Conservation (phyloP, 257 asterid species). For the Handroanthus guayacan region DNA sequence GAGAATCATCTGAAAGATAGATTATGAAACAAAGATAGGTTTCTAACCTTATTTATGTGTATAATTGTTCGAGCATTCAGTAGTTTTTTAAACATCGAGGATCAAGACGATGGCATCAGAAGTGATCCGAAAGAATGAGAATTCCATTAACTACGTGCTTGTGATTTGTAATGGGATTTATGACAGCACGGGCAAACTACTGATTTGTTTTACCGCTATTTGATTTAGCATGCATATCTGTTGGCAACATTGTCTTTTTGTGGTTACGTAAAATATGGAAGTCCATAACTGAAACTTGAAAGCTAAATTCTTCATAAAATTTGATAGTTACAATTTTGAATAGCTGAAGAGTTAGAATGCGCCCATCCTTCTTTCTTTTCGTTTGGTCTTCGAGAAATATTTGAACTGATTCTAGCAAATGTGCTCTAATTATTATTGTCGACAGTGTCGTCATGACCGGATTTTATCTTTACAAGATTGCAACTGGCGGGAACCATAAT, state of each 20-base stretch:
- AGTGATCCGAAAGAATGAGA: no score
- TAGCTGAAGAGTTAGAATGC: background rate
- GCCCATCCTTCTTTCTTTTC: background rate
- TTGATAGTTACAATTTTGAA: background rate
- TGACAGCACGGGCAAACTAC: background rate
- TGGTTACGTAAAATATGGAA: background rate
- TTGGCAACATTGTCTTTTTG: background rate
- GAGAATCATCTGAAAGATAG: no score
- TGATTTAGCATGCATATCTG: background rate
- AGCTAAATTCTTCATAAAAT: background rate
- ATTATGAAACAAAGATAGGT: no score
- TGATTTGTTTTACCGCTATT: background rate
- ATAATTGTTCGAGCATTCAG: background rate
- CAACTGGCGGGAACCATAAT: conserved; percentile 82
- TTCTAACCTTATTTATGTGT: background rate
- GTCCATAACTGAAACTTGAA: background rate
- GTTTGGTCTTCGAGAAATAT: background rate
- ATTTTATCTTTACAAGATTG: conserved; percentile 80
- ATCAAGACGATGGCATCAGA: no score
- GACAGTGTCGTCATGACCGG: conserved; percentile 77
- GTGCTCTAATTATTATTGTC: conserved; percentile 10
- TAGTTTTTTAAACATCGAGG: background rate
- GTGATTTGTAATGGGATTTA: no score
- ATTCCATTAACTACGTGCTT: no score
- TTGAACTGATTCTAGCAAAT: background rate